A percentile compares a stretch with the other conserved stretches of the same genome.
Conservation (phyloP, 352 stramenopile genomes). For the Phytophthora sp. region DNA sequence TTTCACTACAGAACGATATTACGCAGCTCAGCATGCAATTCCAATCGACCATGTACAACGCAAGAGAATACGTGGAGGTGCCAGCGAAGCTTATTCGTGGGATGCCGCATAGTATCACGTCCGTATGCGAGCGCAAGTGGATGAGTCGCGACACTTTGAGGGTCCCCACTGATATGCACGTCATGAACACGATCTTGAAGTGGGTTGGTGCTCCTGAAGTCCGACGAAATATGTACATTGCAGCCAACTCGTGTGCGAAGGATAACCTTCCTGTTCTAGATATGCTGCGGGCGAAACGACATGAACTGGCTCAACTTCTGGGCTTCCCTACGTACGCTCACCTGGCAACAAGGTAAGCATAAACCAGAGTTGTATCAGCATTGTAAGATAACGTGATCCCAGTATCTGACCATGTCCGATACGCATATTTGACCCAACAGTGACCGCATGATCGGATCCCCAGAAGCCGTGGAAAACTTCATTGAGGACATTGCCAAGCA, state of each 20-base stretch:
- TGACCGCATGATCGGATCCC: conserved; percentile 88
- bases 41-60: conserved; percentile 81
- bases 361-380: no score
- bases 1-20: conserved; percentile 89
- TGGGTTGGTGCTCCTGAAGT: conserved; percentile 82
- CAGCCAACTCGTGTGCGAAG: conserved; percentile 83
- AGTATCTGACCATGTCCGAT: conserved; percentile 10
- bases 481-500: conserved; percentile 66
- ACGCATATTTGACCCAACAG: conserved; percentile 25
- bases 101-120: conserved; percentile 66
- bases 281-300: conserved; percentile 83
- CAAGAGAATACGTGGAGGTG: conserved; percentile 71
- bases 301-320: conserved; percentile 87
- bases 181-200: conserved; percentile 93
- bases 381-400: no score
- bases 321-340: conserved; percentile 93
- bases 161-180: conserved; percentile 84
- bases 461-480: conserved; percentile 68
- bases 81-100: conserved; percentile 54
- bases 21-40: conserved; percentile 90
- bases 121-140: conserved; percentile 69
- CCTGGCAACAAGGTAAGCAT: conserved; percentile 87
- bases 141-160: conserved; percentile 63
- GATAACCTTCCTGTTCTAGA: conserved; percentile 86
- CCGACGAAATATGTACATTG: conserved; percentile 91